These are phyloP conservation scores for Penicillium sp. DNA, from an alignment of 2,329 filamentous ascomycete genomes.

Conservation along the genomic window DNA sequence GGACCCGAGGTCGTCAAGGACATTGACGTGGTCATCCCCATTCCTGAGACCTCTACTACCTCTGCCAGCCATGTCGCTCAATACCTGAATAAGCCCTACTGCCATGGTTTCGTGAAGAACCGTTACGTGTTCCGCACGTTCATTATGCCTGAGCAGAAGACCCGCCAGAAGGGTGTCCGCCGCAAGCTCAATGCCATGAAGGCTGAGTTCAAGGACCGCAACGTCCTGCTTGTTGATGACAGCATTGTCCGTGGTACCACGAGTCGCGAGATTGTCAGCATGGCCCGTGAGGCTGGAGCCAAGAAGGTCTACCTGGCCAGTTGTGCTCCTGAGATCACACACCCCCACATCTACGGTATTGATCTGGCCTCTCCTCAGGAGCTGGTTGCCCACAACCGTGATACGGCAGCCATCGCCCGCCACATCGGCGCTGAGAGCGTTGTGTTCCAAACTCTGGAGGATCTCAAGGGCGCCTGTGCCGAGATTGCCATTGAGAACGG, in stretches of 20 bases:
- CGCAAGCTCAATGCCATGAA: conserved; percentile 87
- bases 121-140: conserved; percentile 86
- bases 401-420: conserved; percentile 61
- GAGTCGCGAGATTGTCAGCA: conserved; percentile 73
- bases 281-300: conserved; percentile 83
- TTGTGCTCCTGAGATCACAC: conserved; percentile 78
- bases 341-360: conserved; percentile 85
- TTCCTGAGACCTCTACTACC: conserved; percentile 80
- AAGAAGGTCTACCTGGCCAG: conserved; percentile 80
- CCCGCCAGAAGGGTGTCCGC: conserved; percentile 80
- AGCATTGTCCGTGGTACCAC: conserved; percentile 87
- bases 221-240: conserved; percentile 84
- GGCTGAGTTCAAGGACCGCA: conserved; percentile 77
- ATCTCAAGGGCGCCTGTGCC: conserved; percentile 77
- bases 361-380: conserved; percentile 71
- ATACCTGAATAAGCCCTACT: conserved; percentile 73
- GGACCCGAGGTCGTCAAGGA: conserved; percentile 69
- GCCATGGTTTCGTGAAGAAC: conserved; percentile 85
- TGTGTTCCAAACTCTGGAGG: conserved; percentile 73
- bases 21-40: conserved; percentile 79
- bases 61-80: conserved; percentile 76
- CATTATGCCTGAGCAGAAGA: conserved; percentile 80
- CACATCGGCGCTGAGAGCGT: conserved; percentile 75
- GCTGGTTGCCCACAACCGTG: conserved; percentile 69
- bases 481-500: conserved; percentile 62